Base-by-base conservation (phyloP, 2,329 filamentous ascomycete genomes). In the Dactylellina parvicollis region DNA sequence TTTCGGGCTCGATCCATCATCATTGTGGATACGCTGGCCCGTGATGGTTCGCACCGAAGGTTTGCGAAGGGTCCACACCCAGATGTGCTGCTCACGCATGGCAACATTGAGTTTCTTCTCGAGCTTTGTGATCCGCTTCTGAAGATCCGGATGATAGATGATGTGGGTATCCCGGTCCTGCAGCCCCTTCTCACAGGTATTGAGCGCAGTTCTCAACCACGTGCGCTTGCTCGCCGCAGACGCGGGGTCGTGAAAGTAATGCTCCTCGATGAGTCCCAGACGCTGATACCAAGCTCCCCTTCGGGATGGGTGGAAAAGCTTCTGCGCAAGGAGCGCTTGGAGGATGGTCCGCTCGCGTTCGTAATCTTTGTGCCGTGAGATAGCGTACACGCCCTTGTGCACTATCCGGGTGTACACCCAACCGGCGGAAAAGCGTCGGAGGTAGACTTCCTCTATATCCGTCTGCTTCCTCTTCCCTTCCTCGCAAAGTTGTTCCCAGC, bases 281-380 rank as follows among this genome's bases (percentile, higher is more conserved):
- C 95, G 90, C 79, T 97, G 93, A 79, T 98, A 98, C 95, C 95
- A 99, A 0, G 89, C 87, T 0, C 95, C 95, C 42, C 95, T 87
- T 26, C 93, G 87, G 1, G 92, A 88, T 44, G 90, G 85, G 77
- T 98, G 93, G 77, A 98, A 98, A 0, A 97, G 84, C 3, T 86
- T 86, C 79, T 99, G 95, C 2, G 82, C 82, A 0, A 99, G 86
- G 2, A 99, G 85, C 78, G 95, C 91, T 0, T 82, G 84, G 0
- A 96, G 82, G 0, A 96, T 82, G 1, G 84, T 82, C 78, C 97
- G 88, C 79, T 99, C 95, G 24, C 87, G 86, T 62, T 84, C 84
- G 79, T 98, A 88, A 50, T 92, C 84, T 79, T 96, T 97, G 74
- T 94, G 87, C 26, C 92, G 89, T 0, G 90, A 92, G 14, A 96